phyloP scores from a whole-genome alignment of 108 stramenopile species.

The Cyclotella baltica region DNA sequence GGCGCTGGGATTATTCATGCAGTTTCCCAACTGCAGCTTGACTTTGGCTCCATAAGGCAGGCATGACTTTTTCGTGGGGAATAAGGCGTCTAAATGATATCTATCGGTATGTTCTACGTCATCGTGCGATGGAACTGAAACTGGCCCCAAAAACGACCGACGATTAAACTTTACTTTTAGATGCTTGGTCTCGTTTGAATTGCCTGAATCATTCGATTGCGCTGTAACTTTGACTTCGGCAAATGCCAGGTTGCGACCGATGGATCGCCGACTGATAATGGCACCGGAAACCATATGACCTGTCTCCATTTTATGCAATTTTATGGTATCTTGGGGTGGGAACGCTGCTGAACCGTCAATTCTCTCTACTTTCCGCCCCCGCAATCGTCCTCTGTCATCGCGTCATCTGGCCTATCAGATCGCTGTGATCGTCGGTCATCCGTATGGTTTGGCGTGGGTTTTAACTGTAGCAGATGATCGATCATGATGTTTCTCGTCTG shows the following conservation, averaged over 20 bases:
- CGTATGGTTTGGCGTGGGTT: too few relatives aligned
- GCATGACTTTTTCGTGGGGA: conserved; percentile 62
- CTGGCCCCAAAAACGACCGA: conserved; percentile 25
- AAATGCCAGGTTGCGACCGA: conserved; percentile 68
- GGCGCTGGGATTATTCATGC: conserved; percentile 13
- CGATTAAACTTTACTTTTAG: conserved; percentile 61
- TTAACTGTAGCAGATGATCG: too few relatives aligned
- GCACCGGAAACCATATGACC: conserved; percentile 25
- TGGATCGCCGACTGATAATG: conserved; percentile 61
- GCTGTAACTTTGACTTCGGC: conserved; percentile 33
- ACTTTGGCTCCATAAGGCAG: conserved; percentile 69
- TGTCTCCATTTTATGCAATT: too few relatives aligned
- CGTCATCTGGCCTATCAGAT: too few relatives aligned
- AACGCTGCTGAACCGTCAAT: too few relatives aligned
- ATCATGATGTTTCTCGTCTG: too few relatives aligned
- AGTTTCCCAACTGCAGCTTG: conserved; percentile 29
- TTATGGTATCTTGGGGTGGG: too few relatives aligned
- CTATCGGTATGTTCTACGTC: conserved; percentile 13
- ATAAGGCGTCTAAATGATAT: conserved; percentile 35
- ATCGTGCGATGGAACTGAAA: conserved; percentile 7
- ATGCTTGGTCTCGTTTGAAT: background rate
- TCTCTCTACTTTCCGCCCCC: too few relatives aligned
- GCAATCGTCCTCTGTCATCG: too few relatives aligned
- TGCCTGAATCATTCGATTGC: background rate
- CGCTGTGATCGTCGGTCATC: too few relatives aligned